Evolutionary conservation across 2,329 filamentous ascomycete species (phyloP), one percentile per base, ranked within the genome.

Genomic region (Colletotrichum salicis): DNA sequence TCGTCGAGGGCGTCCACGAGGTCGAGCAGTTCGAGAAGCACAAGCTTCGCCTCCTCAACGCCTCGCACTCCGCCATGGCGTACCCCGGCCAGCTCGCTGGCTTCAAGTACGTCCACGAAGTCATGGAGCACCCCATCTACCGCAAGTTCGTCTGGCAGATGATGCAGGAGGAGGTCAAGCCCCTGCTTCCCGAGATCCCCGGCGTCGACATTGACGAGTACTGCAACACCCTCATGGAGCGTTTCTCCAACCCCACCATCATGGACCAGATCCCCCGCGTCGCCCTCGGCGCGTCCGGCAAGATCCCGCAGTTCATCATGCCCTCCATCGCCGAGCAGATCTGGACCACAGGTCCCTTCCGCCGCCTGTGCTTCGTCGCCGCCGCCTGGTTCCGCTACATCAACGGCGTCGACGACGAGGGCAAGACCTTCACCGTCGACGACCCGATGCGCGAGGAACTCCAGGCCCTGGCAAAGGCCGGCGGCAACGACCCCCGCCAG

Each of bases 1-100:
- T 88, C 7, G 86, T 88, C 74, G 79, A 82, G 68, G 80, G 86
- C 64, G 85, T 87, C n/a, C 81, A 86, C 75, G 82, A 84, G 15
- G 86, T 88, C 33, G 86, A 88, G 79, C 78, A 86, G 76, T 88
- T 87, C 73, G 86, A 88, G 82, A 87, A 85, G 82, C 86, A 88
- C 82, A 88, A 88, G 82, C 84, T 88, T 48, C 86, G 86, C 22
- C 82, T 88, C 67, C 84, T 88, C 70, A 88, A 88, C 76, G 86
- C 83, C 71, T 84, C 82, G 64, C 86, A 88, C 82, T 86, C 86
- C 0, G 85, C 86, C 66, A 82, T 88, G 66, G 84, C 84, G 19
- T 88, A 88, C 79, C 81, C 85, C 0, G 86, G 85, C 56, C 84
- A 86, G 72, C 80, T 88, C 54, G 85, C 86, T 1, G 86, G 86